These are phyloP conservation scores for Pyrenochaeta sp. DNA, from an alignment of 2,329 filamentous ascomycete species.

Conservation along the genomic window DNA sequence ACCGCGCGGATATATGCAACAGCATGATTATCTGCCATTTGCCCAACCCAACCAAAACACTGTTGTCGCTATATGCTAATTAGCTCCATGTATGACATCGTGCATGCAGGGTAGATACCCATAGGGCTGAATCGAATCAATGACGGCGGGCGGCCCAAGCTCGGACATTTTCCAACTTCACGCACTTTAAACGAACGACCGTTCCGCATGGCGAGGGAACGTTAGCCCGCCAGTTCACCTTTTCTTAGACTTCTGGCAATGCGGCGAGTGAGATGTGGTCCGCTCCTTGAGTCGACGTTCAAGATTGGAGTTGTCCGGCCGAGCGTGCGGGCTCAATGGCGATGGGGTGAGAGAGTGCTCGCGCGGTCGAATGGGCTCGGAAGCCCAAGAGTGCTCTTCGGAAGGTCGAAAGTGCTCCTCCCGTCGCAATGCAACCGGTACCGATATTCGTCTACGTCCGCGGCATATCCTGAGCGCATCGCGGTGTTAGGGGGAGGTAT, in stretches of 20 bases:
- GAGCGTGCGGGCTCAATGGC: slow-evolving; percentile 27
- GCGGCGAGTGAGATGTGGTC: slow-evolving; percentile 47
- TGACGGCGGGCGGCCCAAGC: slow-evolving; percentile 11
- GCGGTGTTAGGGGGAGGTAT: slow-evolving; percentile 63
- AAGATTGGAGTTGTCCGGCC: slow-evolving; percentile 33
- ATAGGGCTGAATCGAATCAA: slow-evolving; percentile 21
- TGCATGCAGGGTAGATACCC: slow-evolving; percentile 2
- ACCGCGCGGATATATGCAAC: no score
- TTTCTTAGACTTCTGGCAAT: slow-evolving; percentile 42
- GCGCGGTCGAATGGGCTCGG: no score
- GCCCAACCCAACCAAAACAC: neutral
- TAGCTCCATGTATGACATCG: slow-evolving; percentile 2
- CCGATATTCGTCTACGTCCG: slow-evolving; percentile 25
- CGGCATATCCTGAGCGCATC: slow-evolving; percentile 48
- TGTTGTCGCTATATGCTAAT: neutral
- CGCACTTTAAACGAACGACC: neutral
- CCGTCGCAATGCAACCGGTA: slow-evolving; percentile 19
- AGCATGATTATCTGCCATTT: neutral
- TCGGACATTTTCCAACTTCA: slow-evolving; percentile 8
- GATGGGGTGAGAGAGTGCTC: no score
- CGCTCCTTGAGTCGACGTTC: slow-evolving; percentile 43
- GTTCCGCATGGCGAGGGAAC: slow-evolving; percentile 3
- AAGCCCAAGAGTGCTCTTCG: slow-evolving; percentile 10
- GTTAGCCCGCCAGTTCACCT: slow-evolving; percentile 6
- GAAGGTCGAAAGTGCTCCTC: slow-evolving; percentile 2